These are phyloP conservation scores for Chlorella sp. DNA, from an alignment of 139 green algal species.

Conservation along the genomic window DNA sequence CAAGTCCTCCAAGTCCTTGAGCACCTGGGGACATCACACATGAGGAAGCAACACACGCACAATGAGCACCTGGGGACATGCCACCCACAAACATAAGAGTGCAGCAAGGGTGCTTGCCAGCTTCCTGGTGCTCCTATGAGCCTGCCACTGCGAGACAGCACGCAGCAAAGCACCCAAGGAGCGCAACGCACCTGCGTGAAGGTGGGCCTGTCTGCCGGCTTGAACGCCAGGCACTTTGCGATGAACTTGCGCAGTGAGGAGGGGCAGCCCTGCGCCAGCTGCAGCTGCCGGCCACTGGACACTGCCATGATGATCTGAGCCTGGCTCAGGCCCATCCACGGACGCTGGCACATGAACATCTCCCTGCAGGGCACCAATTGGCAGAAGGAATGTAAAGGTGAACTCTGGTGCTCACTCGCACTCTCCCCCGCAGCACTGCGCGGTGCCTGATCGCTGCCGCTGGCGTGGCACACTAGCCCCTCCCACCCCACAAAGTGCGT, in stretches of 20 bases:
- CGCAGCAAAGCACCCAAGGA: background rate
- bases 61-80: background rate
- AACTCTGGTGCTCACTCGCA: background rate
- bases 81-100: too few relatives aligned
- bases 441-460: background rate
- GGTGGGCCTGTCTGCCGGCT: constrained; percentile 14
- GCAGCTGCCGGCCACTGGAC: constrained; percentile 22
- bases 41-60: background rate
- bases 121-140: too few relatives aligned
- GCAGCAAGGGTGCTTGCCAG: too few relatives aligned
- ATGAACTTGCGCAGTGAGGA: constrained; percentile 20
- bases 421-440: constrained; percentile 22
- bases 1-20: constrained; percentile 25
- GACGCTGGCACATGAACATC: constrained; percentile 50
- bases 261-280: constrained; percentile 13
- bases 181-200: constrained; percentile 9
- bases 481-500: background rate
- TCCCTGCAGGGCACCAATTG: constrained; percentile 35
- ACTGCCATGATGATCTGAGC: constrained; percentile 43
- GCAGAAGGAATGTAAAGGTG: constrained; percentile 27
- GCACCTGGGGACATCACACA: background rate
- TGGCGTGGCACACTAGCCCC: background rate
- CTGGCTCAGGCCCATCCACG: constrained; percentile 41
- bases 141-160: too few relatives aligned
- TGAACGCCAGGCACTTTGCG: constrained; percentile 6